phyloP scores from a whole-genome alignment of 208 protist species.

The Leishmania tropica region DNA sequence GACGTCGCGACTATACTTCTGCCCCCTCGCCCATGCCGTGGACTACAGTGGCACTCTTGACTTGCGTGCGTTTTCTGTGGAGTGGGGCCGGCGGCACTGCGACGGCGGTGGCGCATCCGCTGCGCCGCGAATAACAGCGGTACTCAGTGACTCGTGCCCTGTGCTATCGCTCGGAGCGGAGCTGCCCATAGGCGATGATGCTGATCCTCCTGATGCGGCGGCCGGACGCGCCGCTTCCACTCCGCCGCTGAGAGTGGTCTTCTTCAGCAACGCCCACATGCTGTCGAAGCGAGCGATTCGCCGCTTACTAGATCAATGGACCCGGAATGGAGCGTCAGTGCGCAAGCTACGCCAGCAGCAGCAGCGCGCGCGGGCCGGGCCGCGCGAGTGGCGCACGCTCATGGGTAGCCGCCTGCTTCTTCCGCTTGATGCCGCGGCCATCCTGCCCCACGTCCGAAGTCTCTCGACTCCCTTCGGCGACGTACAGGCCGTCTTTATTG shows the following conservation, averaged over 20 bases:
- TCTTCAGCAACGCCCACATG: slow-evolving; percentile 67
- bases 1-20: slow-evolving; percentile 37
- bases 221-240: neutral
- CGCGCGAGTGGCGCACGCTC: slow-evolving; percentile 15
- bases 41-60: slow-evolving; percentile 59
- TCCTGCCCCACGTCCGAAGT: slow-evolving; percentile 16
- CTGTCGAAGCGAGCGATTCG: slow-evolving; percentile 57
- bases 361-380: neutral
- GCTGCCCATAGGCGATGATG: neutral
- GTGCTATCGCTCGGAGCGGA: slow-evolving; percentile 38
- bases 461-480: slow-evolving; percentile 46
- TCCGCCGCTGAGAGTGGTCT: slow-evolving; percentile 26
- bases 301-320: slow-evolving; percentile 78
- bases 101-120: neutral
- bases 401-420: slow-evolving; percentile 1
- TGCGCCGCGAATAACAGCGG: neutral
- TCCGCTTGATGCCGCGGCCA: neutral
- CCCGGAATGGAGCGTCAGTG: slow-evolving; percentile 51
- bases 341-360: neutral
- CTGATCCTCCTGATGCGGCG: neutral
- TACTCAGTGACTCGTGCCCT: neutral
- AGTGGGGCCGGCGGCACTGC: neutral
- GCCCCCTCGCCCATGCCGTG: slow-evolving; percentile 57
- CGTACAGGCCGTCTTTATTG: slow-evolving; percentile 54
- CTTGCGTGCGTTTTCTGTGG: slow-evolving; percentile 39